phyloP scores from a whole-genome alignment of 169 alveolate species.

The Plasmodium yoelii region DNA sequence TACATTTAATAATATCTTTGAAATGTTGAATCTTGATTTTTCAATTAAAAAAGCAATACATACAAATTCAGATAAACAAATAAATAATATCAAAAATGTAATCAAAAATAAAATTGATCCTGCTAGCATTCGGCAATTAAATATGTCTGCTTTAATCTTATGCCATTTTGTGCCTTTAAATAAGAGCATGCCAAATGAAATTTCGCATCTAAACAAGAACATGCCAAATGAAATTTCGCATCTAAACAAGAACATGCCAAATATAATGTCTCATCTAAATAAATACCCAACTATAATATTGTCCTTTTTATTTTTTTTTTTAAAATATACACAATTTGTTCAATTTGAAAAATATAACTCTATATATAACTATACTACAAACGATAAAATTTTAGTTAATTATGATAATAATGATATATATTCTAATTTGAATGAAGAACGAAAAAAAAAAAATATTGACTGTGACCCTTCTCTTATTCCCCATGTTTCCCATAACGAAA shows the following conservation, averaged over 20 bases:
- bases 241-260: no score
- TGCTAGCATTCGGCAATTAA: constrained; percentile 63
- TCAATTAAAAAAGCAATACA: constrained; percentile 2
- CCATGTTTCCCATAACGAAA: constrained; percentile 43
- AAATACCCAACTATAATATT: no score
- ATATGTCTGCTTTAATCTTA: constrained; percentile 33
- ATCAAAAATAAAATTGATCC: constrained; percentile 39
- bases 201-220: no score
- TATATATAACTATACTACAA: constrained; percentile 23
- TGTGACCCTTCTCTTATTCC: not conserved
- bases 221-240: no score
- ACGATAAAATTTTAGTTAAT: constrained; percentile 9
- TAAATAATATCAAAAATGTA: not conserved
- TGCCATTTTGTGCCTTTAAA: constrained; percentile 9
- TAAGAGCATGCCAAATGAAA: no score
- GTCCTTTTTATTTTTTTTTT: not conserved
- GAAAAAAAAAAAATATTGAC: no score
- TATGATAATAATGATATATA: not conserved
- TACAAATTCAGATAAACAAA: not conserved
- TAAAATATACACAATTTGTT: constrained; percentile 19
- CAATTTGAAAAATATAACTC: constrained; percentile 61
- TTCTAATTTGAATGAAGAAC: not conserved
- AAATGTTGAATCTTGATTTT: not conserved
- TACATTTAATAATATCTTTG: constrained; percentile 13
- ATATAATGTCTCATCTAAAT: no score